A percentile compares a stretch with the other conserved stretches of the same genome.
Conservation (phyloP, 2,329 filamentous ascomycete genomes). For the Curvularia sp. region DNA sequence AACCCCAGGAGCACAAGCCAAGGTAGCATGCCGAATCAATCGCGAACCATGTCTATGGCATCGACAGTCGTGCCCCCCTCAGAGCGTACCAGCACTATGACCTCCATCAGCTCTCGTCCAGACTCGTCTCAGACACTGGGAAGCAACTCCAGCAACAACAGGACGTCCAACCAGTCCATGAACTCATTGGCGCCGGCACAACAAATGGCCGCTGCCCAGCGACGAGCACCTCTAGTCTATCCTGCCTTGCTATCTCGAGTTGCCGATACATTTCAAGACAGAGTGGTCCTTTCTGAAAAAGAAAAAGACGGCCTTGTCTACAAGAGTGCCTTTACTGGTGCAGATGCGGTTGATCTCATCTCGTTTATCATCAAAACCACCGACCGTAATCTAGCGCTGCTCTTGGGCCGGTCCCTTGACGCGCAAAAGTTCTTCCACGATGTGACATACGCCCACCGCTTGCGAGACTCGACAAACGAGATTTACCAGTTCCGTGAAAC, state of each 20-base stretch:
- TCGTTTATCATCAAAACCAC: constrained; percentile 97
- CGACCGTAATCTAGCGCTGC: constrained; percentile 89
- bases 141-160: constrained; percentile 43
- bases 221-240: constrained; percentile 84
- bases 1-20: constrained; percentile 49
- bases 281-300: constrained; percentile 83
- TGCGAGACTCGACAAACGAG: constrained; percentile 92
- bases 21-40: constrained; percentile 50
- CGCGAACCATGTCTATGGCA: constrained; percentile 89
- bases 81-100: constrained; percentile 66
- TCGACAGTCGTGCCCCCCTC: constrained; percentile 76
- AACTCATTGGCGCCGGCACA: constrained; percentile 34
- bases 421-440: constrained; percentile 99
- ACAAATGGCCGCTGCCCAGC: constrained; percentile 59
- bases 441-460: constrained; percentile 94
- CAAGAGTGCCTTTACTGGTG: constrained; percentile 95
- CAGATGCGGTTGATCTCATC: constrained; percentile 93
- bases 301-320: constrained; percentile 98
- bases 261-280: constrained; percentile 87
- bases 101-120: constrained; percentile 53
- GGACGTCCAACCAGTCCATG: constrained; percentile 55
- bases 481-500: constrained; percentile 97
- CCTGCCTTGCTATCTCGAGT: constrained; percentile 93
- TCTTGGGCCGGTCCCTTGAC: constrained; percentile 89
- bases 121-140: constrained; percentile 48